phyloP scores from a whole-genome alignment of 202 grass and related monocot species.

The Panicum virgatum region DNA sequence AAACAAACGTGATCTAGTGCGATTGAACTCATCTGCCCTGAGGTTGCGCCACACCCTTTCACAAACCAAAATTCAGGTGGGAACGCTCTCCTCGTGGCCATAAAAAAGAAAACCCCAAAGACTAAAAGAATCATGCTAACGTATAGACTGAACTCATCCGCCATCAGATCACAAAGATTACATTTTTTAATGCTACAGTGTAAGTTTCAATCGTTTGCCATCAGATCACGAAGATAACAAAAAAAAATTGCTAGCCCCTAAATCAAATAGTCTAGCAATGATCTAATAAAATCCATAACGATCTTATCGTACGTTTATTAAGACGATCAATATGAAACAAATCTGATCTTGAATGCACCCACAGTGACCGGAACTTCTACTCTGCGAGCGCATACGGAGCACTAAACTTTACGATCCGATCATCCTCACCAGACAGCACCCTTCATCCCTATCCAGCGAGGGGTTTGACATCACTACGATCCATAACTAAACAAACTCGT shows the following conservation, averaged over 20 bases:
- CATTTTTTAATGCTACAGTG: not conserved
- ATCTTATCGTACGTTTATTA: not conserved
- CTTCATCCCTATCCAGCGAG: not conserved
- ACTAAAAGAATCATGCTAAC: not conserved
- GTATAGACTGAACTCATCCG: not conserved
- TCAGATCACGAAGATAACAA: not conserved
- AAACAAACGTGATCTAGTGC: not conserved
- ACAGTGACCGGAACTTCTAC: not conserved
- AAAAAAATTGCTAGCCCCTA: not conserved
- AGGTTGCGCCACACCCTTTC: not conserved
- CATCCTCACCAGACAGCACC: not conserved
- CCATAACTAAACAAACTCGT: not conserved
- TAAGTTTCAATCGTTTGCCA: not conserved
- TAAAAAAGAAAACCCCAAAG: too few relatives aligned
- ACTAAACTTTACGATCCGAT: not conserved
- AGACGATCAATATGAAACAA: not conserved
- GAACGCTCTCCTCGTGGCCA: not conserved
- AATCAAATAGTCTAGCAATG: not conserved
- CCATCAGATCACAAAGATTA: not conserved
- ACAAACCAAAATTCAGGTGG: not conserved
- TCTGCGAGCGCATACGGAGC: not conserved
- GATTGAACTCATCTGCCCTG: not conserved
- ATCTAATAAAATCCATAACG: not conserved
- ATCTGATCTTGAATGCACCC: not conserved
- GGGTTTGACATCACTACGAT: not conserved